A percentile compares a stretch with the other conserved stretches of the same genome.
These are phyloP conservation scores for Chrysopogon serrulatus DNA, from an alignment of 176 grass and related monocot genomes.

Conservation along the genomic window DNA sequence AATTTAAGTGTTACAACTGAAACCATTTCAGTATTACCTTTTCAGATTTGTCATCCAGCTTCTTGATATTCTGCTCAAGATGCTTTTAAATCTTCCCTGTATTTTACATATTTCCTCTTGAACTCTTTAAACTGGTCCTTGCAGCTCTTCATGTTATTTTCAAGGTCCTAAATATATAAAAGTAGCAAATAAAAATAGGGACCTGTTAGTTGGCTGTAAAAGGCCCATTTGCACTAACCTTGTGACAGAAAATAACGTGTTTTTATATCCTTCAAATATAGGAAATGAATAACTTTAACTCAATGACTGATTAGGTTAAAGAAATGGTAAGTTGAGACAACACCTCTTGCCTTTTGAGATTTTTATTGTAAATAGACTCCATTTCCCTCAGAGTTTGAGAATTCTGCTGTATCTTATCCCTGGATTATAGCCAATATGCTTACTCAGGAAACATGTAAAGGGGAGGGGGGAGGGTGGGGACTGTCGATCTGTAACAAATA, in stretches of 20 bases:
- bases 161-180: slow-evolving; percentile 59
- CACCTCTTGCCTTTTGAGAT: slow-evolving; percentile 93
- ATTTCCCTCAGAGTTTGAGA: slow-evolving; percentile 62
- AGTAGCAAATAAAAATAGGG: slow-evolving; percentile 2
- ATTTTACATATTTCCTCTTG: slow-evolving; percentile 82
- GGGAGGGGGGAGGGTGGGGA: neutral
- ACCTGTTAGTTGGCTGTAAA: neutral
- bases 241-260: neutral
- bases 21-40: slow-evolving; percentile 65
- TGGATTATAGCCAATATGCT: slow-evolving; percentile 35
- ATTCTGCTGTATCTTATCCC: slow-evolving; percentile 71
- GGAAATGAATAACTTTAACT: slow-evolving; percentile 20
- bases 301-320: neutral
- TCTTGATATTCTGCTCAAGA: slow-evolving; percentile 88
- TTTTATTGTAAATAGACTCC: slow-evolving; percentile 63
- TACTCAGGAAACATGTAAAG: slow-evolving; percentile 10
- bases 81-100: slow-evolving; percentile 91
- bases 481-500: slow-evolving; percentile 11
- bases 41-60: slow-evolving; percentile 74
- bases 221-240: neutral
- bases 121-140: slow-evolving; percentile 94
- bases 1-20: neutral
- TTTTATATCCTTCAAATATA: neutral
- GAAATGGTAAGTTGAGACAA: slow-evolving; percentile 11
- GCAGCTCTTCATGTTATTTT: slow-evolving; percentile 77